Percentiles rank a stretch among this genome's conserved stretches.
Conservation (phyloP, 805 yeast species). For the Wickerhamomyces mucosus region DNA sequence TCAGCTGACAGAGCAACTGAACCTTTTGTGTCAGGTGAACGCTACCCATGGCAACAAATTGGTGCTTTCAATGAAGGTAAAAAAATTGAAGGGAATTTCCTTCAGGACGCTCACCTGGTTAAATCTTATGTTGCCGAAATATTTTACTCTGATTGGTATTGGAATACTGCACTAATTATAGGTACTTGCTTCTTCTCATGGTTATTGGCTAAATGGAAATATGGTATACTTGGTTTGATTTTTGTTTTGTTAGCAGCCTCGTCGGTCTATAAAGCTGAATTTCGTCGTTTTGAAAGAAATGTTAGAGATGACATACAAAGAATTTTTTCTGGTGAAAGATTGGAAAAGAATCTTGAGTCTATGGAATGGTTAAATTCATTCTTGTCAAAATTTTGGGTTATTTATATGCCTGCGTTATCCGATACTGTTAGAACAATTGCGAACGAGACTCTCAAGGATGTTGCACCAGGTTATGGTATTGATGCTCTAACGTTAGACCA, state of each 20-base stretch:
- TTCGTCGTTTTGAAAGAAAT: constrained; percentile 66
- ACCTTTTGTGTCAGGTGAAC: too few species aligned
- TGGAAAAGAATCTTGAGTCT: constrained; percentile 58
- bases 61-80: constrained; percentile 21
- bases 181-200: constrained; percentile 71
- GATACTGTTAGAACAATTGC: constrained; percentile 64
- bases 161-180: constrained; percentile 52
- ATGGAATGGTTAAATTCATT: constrained; percentile 78
- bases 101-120: constrained; percentile 27
- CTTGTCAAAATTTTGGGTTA: constrained; percentile 76
- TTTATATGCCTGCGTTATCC: constrained; percentile 78
- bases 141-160: constrained; percentile 63
- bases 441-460: constrained; percentile 57
- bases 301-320: constrained; percentile 71
- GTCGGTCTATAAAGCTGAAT: constrained; percentile 63
- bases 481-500: constrained; percentile 65
- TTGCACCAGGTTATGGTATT: constrained; percentile 78
- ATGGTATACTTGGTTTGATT: constrained; percentile 53
- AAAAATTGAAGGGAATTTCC: constrained; percentile 15
- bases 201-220: constrained; percentile 52
- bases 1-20: background rate
- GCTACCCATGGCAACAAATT: constrained; percentile 28
- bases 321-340: constrained; percentile 48
- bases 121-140: constrained; percentile 58
- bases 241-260: constrained; percentile 52